A percentile compares a stretch with the other conserved stretches of the same genome.
phyloP scores from a whole-genome alignment of 257 asterid species.

The Mitragyna speciosa region DNA sequence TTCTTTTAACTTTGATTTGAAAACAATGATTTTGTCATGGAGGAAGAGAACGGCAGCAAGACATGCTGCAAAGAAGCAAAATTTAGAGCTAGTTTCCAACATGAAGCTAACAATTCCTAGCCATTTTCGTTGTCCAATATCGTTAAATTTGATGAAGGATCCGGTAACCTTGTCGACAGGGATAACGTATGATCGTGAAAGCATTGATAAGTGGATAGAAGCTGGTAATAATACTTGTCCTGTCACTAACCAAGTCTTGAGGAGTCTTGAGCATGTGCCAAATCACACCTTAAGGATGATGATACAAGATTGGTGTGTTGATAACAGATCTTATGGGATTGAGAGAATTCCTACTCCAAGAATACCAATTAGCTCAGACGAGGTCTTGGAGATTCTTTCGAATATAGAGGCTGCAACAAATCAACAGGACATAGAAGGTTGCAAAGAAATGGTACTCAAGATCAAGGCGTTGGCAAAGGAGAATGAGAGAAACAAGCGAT shows the following conservation, averaged over 20 bases:
- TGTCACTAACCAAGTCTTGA: slow-evolving; percentile 20
- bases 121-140: slow-evolving; percentile 33
- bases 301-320: slow-evolving; percentile 63
- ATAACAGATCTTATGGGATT: slow-evolving; percentile 37
- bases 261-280: slow-evolving; percentile 29
- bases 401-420: slow-evolving; percentile 17
- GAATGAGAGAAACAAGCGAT: slow-evolving; percentile 45
- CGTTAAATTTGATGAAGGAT: slow-evolving; percentile 36
- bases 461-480: slow-evolving; percentile 34
- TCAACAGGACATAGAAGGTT: slow-evolving; percentile 14
- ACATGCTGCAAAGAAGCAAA: slow-evolving; percentile 20
- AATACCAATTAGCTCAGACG: slow-evolving; percentile 33
- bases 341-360: slow-evolving; percentile 55
- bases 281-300: slow-evolving; percentile 34
- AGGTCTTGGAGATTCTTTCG: slow-evolving; percentile 28
- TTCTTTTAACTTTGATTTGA: background rate
- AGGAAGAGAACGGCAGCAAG: slow-evolving; percentile 29
- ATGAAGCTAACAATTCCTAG: slow-evolving; percentile 21
- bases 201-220: slow-evolving; percentile 35
- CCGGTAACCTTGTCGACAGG: slow-evolving; percentile 39
- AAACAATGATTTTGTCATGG: slow-evolving; percentile 29
- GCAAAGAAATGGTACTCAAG: slow-evolving; percentile 28
- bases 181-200: slow-evolving; percentile 31
- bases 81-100: slow-evolving; percentile 1
- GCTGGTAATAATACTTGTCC: slow-evolving; percentile 31